Conservation (phyloP, 1,284 basidiomycete genomes). For the Ceraceosorus guamensis region DNA sequence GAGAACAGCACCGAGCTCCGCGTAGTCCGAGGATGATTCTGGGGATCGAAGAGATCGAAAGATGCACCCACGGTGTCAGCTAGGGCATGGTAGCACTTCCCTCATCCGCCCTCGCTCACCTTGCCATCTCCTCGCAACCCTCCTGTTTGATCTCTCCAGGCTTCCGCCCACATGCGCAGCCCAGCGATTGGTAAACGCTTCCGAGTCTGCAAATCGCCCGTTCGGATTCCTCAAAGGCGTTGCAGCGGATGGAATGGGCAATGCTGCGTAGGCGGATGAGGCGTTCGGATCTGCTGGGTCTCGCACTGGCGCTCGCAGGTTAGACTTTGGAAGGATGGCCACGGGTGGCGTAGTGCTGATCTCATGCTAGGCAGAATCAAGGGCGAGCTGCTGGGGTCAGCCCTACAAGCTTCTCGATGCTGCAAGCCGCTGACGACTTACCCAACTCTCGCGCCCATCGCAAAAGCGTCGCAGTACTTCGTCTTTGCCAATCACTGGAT, state of each 20-base stretch:
- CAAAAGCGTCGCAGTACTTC: slow-evolving; percentile 91
- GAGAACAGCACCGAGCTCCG: slow-evolving; percentile 86
- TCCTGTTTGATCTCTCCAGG: slow-evolving; percentile 91
- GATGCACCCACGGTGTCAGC: neutral
- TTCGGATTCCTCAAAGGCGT: slow-evolving; percentile 30
- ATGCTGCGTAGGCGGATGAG: slow-evolving; percentile 68
- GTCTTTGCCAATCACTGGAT: slow-evolving; percentile 87
- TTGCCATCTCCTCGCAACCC: slow-evolving; percentile 86
- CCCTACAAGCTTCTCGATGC: neutral
- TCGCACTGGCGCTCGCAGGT: slow-evolving; percentile 87
- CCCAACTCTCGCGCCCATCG: slow-evolving; percentile 89
- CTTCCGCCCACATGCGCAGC: slow-evolving; percentile 79
- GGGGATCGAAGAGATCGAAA: slow-evolving; percentile 9
- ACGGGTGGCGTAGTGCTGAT: slow-evolving; percentile 61
- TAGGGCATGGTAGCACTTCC: neutral
- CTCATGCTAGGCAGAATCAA: slow-evolving; percentile 17
- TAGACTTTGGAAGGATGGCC: slow-evolving; percentile 84
- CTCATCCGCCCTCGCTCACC: slow-evolving; percentile 52
- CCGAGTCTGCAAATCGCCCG: slow-evolving; percentile 80
- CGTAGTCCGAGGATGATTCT: slow-evolving; percentile 83
- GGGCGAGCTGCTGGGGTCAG: neutral
- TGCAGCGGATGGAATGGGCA: slow-evolving; percentile 67
- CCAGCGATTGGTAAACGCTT: slow-evolving; percentile 93
- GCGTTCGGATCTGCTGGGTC: slow-evolving; percentile 76
- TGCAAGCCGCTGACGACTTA: neutral